Evolutionary conservation across 192 early-diverging fungal genomes (phyloP), one percentile per base, ranked within the genome.

Genomic region (Coemansia sp.): DNA sequence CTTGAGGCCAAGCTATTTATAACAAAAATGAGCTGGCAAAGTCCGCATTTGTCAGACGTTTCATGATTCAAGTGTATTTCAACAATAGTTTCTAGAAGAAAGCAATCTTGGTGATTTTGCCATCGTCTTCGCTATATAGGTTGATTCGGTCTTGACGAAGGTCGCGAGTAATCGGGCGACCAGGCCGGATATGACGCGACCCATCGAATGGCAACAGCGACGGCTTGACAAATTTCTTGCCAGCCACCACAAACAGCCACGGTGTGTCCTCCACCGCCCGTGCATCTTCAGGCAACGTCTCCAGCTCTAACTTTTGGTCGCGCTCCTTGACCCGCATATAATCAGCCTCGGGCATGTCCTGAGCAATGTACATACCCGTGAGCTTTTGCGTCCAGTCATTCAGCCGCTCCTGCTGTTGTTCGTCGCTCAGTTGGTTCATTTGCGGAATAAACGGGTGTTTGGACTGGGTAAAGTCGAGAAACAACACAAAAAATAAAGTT

Each of bases 101-200:
- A 45, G 14, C 14, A 45, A 72, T 54, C 15, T 53, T 37, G 43
- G 32, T 55, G 17, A 76, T 71, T n/a, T 47, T 5, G 38, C 65
- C 74, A 5, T 67, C 43, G 15, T 55, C 57, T 19, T 64, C 45
- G 59, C 60, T 63, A 21, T 67, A 50, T 21, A 76, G 24, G 59
- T 76, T 76, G 43, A 76, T 49, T 29, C 74, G 58, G 29, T 64
- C 32, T 2, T 61, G 57, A 1, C 74, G 65, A 54, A 76, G 45
- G 58, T 76, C 74, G 60, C 69, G 67, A 7, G 75, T 77, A 23
- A 71, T 35, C 3, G 54, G 54, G 14, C 11, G 8, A 3, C 54
- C 54, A 1, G 54, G 54, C 54, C 54, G 2, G 0, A 57, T 24
- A 15, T 35, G 27, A 6, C 54, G 27, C 8, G 5, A n/a, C 27